Evolutionary conservation across 352 stramenopile species (phyloP).

Genomic region (Thraustotheca clavata): DNA sequence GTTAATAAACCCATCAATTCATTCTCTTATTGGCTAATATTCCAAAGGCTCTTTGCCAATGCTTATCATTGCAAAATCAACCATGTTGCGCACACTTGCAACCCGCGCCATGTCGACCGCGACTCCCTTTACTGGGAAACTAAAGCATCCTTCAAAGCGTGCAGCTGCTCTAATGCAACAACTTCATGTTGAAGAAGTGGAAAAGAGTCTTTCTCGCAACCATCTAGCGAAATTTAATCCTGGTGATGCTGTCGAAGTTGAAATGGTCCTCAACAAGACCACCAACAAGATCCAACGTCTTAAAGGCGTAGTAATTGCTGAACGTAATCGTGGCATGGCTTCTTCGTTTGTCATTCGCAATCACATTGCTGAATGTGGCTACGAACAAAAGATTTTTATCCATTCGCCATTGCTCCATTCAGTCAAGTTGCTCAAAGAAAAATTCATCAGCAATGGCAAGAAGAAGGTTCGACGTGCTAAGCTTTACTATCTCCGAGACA

Average conservation of each 20-base stretch:
- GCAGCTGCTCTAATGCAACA: slow-evolving; percentile 57
- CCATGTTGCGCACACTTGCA: slow-evolving; percentile 2
- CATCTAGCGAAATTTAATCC: slow-evolving; percentile 66
- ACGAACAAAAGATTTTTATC: slow-evolving; percentile 84
- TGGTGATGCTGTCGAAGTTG: slow-evolving; percentile 69
- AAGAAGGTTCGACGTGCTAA: slow-evolving; percentile 85
- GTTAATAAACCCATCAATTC: background rate
- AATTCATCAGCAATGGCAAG: slow-evolving; percentile 88
- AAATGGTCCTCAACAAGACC: slow-evolving; percentile 57
- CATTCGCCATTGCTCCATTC: slow-evolving; percentile 82
- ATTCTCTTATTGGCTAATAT: background rate
- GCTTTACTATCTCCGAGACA: slow-evolving; percentile 86
- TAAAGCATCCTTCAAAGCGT: slow-evolving; percentile 19
- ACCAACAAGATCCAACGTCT: slow-evolving; percentile 60
- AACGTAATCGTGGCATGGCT: slow-evolving; percentile 67
- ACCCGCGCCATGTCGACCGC: slow-evolving; percentile 9
- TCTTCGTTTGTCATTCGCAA: slow-evolving; percentile 84
- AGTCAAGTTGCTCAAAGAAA: slow-evolving; percentile 81
- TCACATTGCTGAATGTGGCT: slow-evolving; percentile 78
- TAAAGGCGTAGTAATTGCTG: slow-evolving; percentile 71
- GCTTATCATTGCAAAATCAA: background rate
- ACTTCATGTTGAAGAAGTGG: slow-evolving; percentile 56
- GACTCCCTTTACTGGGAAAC: background rate
- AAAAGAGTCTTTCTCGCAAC: slow-evolving; percentile 44
- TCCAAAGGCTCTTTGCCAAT: background rate